Evolutionary conservation across 495 filamentous ascomycete genomes (phyloP), one percentile per base, ranked within the genome.

Genomic region (Trichoderma parareesei): DNA sequence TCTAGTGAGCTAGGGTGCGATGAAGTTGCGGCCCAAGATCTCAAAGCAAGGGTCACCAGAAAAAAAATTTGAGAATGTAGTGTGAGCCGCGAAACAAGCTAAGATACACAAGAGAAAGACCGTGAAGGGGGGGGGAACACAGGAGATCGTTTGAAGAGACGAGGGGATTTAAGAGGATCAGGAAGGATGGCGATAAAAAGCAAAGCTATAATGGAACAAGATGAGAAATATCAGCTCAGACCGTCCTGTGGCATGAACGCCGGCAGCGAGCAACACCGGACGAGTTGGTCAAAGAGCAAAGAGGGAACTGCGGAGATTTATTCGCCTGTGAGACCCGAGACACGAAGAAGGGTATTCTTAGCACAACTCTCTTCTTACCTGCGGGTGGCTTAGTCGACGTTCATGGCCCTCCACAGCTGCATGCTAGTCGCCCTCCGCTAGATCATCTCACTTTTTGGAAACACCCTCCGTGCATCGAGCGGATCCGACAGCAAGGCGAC

Each of bases 331-430:
- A 35, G 10, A 18, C 14, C 10, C 33, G 20, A 57, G 37, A 57
- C 6, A 7, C 11, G 6, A 11, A 41, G 11, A 41, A 41, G 40
- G 40, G 27, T 33, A 57, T 57, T 57, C 6, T 57, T 57, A 57
- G 20, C 13, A 37, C 27, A 46, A 27, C 27, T 27, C 27, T 27
- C 11, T 41, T 48, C 11, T 48, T 0, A 18, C 44, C 44, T 14
- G 53, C 53, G 27, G 53, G 53, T 57, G 53, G 53, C 53, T 57
- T 57, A 57, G 53, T 57, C 53, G 53, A 57, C 37, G 53, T 57
- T 37, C 9, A 37, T 33, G 27, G 53, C 53, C 33, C 20, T 37
- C 53, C 53, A 35, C 53, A 33, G 18, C 27, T 27, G 27, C 53
- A 57, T 35, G 16, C 44, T 48, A 16, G 44, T 48, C 20, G 10